A percentile compares a stretch with the other conserved stretches of the same genome.
Conservation (phyloP, 805 yeast genomes). For the Kregervanrija pseudodelftensis region DNA sequence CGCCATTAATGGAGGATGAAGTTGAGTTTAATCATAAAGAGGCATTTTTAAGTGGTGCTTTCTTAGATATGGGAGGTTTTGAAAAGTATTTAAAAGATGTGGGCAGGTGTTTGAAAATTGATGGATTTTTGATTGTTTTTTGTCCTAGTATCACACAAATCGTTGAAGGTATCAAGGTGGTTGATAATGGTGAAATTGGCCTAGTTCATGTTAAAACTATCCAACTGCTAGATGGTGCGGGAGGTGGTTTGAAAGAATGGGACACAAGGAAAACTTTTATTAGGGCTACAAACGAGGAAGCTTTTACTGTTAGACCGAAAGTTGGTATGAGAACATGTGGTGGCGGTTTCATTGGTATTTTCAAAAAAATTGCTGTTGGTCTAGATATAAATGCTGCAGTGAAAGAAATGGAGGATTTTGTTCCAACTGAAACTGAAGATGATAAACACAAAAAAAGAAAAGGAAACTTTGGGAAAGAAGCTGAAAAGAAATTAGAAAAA, state of each 20-base stretch:
- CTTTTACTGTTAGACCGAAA: conserved; percentile 42
- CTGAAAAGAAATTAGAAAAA: not conserved
- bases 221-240: conserved; percentile 40
- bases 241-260: conserved; percentile 48
- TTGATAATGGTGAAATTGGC: conserved; percentile 8
- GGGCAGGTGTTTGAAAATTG: conserved; percentile 30
- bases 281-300: conserved; percentile 34
- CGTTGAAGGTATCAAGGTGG: conserved; percentile 30
- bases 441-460: not conserved
- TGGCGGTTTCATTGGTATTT: conserved; percentile 44
- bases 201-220: conserved; percentile 26
- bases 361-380: conserved; percentile 25
- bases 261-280: conserved; percentile 35
- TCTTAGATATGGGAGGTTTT: conserved; percentile 41
- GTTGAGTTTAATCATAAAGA: conserved; percentile 15
- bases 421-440: not conserved
- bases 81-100: conserved; percentile 28
- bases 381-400: conserved; percentile 4
- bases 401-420: conserved; percentile 7
- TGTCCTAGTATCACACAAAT: conserved; percentile 45
- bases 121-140: conserved; percentile 38
- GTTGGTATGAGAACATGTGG: conserved; percentile 41
- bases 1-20: conserved; percentile 7
- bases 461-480: not conserved
- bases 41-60: conserved; percentile 35